A percentile compares a stretch with the other conserved stretches of the same genome.
phyloP scores from a whole-genome alignment of 2,329 filamentous ascomycete genomes.

The Ceratocystis diversiconidia region DNA sequence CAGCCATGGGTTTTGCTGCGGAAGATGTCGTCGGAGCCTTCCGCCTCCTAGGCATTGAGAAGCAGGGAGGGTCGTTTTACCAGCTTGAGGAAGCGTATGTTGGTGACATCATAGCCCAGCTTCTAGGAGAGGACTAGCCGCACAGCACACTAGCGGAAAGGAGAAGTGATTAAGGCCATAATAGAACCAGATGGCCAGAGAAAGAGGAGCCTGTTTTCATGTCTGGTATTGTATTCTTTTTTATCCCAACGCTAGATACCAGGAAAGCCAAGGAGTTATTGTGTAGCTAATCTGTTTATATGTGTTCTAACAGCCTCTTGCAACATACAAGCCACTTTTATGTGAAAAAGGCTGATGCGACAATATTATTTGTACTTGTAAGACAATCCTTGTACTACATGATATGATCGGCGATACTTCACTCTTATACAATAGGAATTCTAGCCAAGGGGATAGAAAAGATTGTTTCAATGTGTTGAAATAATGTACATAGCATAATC shows the following conservation, averaged over 20 bases:
- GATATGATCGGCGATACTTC: neutral
- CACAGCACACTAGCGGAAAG: neutral
- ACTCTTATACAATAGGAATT: neutral
- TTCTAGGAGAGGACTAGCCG: constrained; percentile 60
- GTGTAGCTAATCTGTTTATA: too few relatives aligned
- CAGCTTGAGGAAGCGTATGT: constrained; percentile 81
- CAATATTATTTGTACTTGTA: neutral
- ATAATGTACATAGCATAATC: constrained; percentile 3
- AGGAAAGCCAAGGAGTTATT: neutral
- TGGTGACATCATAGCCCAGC: constrained; percentile 72
- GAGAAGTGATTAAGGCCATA: neutral
- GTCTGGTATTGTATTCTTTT: neutral
- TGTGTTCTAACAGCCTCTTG: too few relatives aligned
- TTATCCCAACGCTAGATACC: neutral
- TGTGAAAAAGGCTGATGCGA: neutral
- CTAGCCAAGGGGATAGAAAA: neutral
- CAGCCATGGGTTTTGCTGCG: constrained; percentile 81
- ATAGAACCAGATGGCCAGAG: neutral
- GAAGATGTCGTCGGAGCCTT: constrained; percentile 76
- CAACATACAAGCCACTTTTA: too few relatives aligned
- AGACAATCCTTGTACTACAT: neutral
- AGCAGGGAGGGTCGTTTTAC: constrained; percentile 64
- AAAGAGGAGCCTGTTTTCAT: neutral
- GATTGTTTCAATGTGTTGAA: constrained; percentile 1
- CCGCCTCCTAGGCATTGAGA: constrained; percentile 65